Base-by-base conservation (phyloP, 2,329 filamentous ascomycete genomes). In the Fusarium penzigii region DNA sequence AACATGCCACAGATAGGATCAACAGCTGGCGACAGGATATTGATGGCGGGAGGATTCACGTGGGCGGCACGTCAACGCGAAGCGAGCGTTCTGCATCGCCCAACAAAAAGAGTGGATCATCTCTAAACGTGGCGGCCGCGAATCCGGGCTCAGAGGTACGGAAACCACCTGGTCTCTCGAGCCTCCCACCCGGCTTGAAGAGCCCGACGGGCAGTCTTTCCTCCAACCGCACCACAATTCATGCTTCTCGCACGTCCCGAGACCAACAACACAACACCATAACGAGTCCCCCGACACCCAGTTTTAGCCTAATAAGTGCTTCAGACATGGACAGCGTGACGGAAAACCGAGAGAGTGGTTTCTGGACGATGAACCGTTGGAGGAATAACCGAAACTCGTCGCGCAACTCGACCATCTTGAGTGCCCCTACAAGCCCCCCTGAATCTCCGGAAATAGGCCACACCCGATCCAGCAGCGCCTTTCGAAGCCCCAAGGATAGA, bases 1-100 rank as follows among this genome's bases (percentile, higher is more conserved):
- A 71, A 52, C 68, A 65, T 43, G 63, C 70, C 1, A 77, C 87
- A 1, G 93, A 97, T 57, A 83, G 90, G 14, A 97, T 97, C 59
- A 80, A 95, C 58, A 89, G 85, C 45, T 99, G 93, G 93, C 85
- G 92, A 4, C 90, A 95, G 49, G 80, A 79, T 17, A 75, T 85
- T 12, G 80, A 82, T 42, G 71, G 72, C 16, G 54, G 69, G 11
- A 69, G 75, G 14, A 69, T 72, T 2, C 69, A 68, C 44, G 71
- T 72, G 25, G 67, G 74, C 20, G 67, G 68, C 29, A 74, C 74
- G 1, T 69, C 77, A 1, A 65, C 71, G 5, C 70, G 74, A n/a
- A 81, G 73, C 50, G 79, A 83, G 55, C 75, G 83, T 11, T 85
- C 82, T 3, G 62, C 80, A 3, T 85, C 83, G 3, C 83, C 84